A percentile compares a stretch with the other conserved stretches of the same genome.
phyloP scores from a whole-genome alignment of 352 stramenopile species.

The Phytopythium mirpurense region DNA sequence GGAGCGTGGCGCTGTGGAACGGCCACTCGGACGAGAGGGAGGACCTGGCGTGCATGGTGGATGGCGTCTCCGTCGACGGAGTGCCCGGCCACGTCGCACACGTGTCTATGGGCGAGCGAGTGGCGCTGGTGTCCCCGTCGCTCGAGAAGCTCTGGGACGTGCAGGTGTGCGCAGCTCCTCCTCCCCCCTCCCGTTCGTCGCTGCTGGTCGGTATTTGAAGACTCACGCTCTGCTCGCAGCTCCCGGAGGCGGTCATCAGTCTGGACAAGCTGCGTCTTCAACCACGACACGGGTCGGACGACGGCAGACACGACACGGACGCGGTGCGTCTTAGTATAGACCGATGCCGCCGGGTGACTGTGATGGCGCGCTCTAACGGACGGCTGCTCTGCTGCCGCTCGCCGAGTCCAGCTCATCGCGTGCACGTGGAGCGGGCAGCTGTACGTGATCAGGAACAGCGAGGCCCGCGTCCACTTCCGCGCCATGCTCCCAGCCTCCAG shows the following conservation, averaged over 20 bases:
- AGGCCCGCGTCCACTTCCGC: slow-evolving; percentile 47
- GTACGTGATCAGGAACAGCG: slow-evolving; percentile 40
- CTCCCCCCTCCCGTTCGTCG: no score
- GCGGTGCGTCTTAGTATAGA: slow-evolving; percentile 12
- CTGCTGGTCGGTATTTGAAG: no score
- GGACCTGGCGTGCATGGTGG: slow-evolving; percentile 42
- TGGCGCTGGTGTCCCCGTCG: slow-evolving; percentile 31
- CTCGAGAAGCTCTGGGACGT: slow-evolving; percentile 39
- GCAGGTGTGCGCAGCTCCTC: no score
- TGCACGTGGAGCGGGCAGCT: slow-evolving; percentile 72
- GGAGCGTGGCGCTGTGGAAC: slow-evolving; percentile 28
- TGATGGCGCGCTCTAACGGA: background rate
- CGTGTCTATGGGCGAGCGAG: slow-evolving; percentile 29
- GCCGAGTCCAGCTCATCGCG: slow-evolving; percentile 40
- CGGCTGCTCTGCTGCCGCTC: background rate
- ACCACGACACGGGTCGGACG: background rate
- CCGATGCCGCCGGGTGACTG: background rate
- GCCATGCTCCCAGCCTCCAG: slow-evolving; percentile 50
- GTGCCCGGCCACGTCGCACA: slow-evolving; percentile 22
- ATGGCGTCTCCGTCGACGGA: slow-evolving; percentile 21
- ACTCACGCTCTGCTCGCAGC: slow-evolving; percentile 13
- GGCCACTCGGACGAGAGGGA: slow-evolving; percentile 17
- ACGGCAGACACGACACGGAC: background rate
- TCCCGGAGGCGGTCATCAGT: slow-evolving; percentile 45
- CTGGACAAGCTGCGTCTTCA: slow-evolving; percentile 30